phyloP scores from a whole-genome alignment of 495 filamentous ascomycete species.

The Chaetomidium leptoderma region DNA sequence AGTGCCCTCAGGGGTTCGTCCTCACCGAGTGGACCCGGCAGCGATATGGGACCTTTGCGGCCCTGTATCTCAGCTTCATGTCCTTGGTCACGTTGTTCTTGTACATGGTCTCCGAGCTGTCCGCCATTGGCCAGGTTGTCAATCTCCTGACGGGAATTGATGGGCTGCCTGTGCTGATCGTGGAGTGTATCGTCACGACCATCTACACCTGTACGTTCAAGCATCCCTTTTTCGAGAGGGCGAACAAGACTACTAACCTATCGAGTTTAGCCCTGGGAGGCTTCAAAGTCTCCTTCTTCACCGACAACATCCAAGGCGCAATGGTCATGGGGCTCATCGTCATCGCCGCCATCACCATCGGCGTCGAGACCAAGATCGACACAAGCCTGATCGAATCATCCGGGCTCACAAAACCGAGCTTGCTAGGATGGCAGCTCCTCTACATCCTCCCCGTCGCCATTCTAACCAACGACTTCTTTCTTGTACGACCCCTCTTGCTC shows the following conservation, averaged over 20 bases:
- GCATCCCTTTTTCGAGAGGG: neutral
- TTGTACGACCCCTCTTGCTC: conserved; percentile 28
- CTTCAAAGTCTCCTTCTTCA: conserved; percentile 72
- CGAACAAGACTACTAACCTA: conserved; percentile 12
- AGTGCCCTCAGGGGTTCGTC: conserved; percentile 72
- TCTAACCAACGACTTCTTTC: conserved; percentile 73
- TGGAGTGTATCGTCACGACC: conserved; percentile 66
- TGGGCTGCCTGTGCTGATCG: conserved; percentile 67
- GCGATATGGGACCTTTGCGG: conserved; percentile 60
- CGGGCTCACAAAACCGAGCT: conserved; percentile 53
- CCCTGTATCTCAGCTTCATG: conserved; percentile 64
- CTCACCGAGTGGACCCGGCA: conserved; percentile 76
- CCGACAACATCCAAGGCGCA: conserved; percentile 69
- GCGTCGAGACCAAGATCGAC: conserved; percentile 65
- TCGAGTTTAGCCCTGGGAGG: conserved; percentile 58
- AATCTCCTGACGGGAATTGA: conserved; percentile 65
- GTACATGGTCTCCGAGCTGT: conserved; percentile 78
- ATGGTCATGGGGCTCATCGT: conserved; percentile 67
- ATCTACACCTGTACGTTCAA: conserved; percentile 65
- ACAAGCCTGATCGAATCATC: conserved; percentile 58
- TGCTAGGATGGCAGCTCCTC: conserved; percentile 72
- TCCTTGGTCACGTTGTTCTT: conserved; percentile 73
- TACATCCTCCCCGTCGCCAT: conserved; percentile 73
- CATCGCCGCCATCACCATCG: conserved; percentile 66
- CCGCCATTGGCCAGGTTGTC: conserved; percentile 68